Evolutionary conservation across 139 green algal species (phyloP).

Genomic region (Chlamydomonas eustigma): DNA sequence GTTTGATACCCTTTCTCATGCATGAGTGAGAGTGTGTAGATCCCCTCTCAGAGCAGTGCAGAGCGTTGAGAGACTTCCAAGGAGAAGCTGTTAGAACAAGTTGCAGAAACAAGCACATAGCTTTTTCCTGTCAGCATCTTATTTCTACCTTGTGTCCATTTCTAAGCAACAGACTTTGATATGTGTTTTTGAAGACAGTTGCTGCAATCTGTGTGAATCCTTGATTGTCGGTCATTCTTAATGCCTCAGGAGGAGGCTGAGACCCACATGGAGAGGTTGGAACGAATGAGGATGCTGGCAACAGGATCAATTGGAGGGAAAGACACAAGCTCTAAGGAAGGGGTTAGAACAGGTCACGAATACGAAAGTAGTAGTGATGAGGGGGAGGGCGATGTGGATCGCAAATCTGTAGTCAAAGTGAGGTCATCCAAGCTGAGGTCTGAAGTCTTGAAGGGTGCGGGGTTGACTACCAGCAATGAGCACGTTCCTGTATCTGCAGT

Average conservation of each 20-base stretch:
- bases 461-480: background rate
- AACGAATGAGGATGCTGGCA: slow-evolving; percentile 12
- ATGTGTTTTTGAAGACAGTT: background rate
- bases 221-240: background rate
- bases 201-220: background rate
- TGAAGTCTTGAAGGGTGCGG: background rate
- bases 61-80: no score
- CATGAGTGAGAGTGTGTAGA: no score
- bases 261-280: slow-evolving; percentile 28
- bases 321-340: background rate
- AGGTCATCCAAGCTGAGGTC: background rate
- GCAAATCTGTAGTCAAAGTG: background rate
- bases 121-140: background rate
- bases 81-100: background rate
- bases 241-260: slow-evolving; percentile 37
- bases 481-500: background rate
- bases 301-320: background rate
- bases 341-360: background rate
- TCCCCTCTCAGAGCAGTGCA: no score
- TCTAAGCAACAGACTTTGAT: background rate
- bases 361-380: background rate
- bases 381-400: background rate
- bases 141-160: background rate
- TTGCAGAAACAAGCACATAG: background rate
- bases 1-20: no score